Base-by-base conservation (phyloP, 148 eudicot genomes). In the Camellia sinensis region DNA sequence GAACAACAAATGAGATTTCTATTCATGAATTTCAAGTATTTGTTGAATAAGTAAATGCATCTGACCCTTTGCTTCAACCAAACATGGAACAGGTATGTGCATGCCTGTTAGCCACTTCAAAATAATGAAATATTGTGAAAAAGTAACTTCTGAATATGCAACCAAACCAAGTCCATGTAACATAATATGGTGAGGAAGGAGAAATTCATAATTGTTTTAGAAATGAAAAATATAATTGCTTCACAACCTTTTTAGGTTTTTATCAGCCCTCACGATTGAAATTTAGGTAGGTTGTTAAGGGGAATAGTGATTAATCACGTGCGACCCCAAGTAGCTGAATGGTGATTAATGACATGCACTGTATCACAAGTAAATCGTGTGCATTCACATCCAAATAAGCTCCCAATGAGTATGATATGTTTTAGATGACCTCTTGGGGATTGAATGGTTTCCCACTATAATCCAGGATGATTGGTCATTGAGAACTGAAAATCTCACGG, bases 51-150 rank as follows among this genome's bases (percentile, higher is more conserved):
- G 21, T 12, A 40, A 12, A 7, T 21, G 41, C 15, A 22, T 13
- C 44, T 15, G 75, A 56, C 46, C 54, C 56, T 44, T 72, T 72
- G 75, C 75, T 72, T 50, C 63, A 52, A 53, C n/a, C 5, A 1
- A 54, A 73, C 11, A 22, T 8, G 14, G 46, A 54, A 54, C 12
- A 54, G 21, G n/a, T 14, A 48, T 45, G 61, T 21, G 29, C 14
- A 71, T n/a, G 61, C n/a, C 10, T 52, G 53, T 12, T 18, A 22
- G 19, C 22, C 3, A 52, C 74, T 71, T 52, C 41, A 3, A 40
- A 52, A 53, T 53, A 22, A 37, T 12, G 37, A 7, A 9, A 53
- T 22, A 48, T 19, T 4, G 6, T 46, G 4, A 45, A 45, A 72
- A 72, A 10, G 53, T 19, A 9, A 29, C 37, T 29, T 29, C 37